Base-by-base conservation (phyloP, 768 basidiomycete genomes). In the Mycena sanguinolenta region DNA sequence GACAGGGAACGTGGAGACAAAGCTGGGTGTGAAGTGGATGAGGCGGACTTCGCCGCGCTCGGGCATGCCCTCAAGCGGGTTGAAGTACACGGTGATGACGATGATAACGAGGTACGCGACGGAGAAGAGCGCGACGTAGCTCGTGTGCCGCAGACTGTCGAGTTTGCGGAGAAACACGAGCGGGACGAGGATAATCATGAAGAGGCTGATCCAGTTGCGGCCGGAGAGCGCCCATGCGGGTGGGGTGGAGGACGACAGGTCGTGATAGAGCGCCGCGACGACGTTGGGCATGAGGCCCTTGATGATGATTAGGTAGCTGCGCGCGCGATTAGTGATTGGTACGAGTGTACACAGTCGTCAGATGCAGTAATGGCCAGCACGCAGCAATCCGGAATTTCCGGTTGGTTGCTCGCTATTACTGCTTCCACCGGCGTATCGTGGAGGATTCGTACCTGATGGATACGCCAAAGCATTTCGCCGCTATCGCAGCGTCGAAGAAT, bases 401-500 rank as follows among this genome's bases (percentile, higher is more conserved):
- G 8, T 39, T 39, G 39, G 9, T 3, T 39, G 39, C 39, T 39
- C 39, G 39, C 39, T 14, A 39, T 39, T 39, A 17, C 39, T 39
- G 39, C 39, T 10, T n/a, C 30, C 12, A 46, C 21, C 4, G 3
- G n/a, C 8, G 6, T 8, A 46, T 46, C 19, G 19, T n/a, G 21
- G 44, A 46, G 44, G 8, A 46, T 5, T 9, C 87, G 54, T 81
- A 95, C 89, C 95, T 96, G 75, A 97, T 91, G 38, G 95, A 95
- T 4, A 99, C 97, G 23, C 97, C 97, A 77, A 98, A 98, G 79
- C 97, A 99, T 79, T 99, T 99, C 78, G 91, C 92, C 13, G 96
- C 96, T 74, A 99, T 96, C 16, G 97, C 97, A 4, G 91, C 91
- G 79, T 98, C 97, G 75, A 99, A 97, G 79, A 95, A 94, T 44